A percentile compares a stretch with the other conserved stretches of the same genome.
These are phyloP conservation scores for Fusarium napiforme DNA, from an alignment of 2,329 filamentous ascomycete genomes.

Conservation along the genomic window DNA sequence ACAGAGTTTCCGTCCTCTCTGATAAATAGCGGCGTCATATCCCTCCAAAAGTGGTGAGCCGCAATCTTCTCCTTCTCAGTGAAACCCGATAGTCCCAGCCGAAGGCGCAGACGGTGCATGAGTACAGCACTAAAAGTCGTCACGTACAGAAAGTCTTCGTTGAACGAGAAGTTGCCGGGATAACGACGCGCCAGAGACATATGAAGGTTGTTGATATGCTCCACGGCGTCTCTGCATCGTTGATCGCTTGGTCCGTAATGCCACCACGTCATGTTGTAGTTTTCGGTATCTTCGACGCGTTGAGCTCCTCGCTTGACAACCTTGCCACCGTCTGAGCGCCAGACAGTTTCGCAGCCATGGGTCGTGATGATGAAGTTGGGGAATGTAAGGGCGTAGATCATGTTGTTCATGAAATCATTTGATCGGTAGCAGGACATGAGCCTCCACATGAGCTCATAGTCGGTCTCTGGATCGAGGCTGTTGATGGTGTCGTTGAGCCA, in stretches of 20 bases:
- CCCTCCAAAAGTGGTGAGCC: not conserved
- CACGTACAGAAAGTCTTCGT: not conserved
- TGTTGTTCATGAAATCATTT: constrained; percentile 1
- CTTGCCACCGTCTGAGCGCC: constrained; percentile 7
- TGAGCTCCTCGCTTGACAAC: not conserved
- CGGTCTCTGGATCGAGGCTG: not conserved
- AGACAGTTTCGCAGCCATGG: not conserved
- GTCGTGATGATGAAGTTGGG: not conserved
- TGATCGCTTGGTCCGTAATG: not conserved
- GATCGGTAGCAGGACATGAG: constrained; percentile 1
- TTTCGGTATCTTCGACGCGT: not conserved
- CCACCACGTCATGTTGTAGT: constrained; percentile 15
- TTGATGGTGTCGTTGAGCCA: not conserved
- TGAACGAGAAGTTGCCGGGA: not conserved
- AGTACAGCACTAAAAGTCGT: not conserved
- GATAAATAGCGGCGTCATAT: not conserved
- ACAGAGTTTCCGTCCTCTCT: not conserved
- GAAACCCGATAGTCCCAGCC: not conserved
- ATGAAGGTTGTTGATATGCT: not conserved
- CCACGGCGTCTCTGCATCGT: not conserved
- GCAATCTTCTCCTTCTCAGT: not conserved
- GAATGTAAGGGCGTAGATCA: not conserved
- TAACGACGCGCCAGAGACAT: not conserved
- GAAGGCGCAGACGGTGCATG: not conserved
- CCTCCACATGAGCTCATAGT: constrained; percentile 10